Percentiles rank a stretch among this genome's conserved stretches.
Conservation (phyloP, 2,329 filamentous ascomycete genomes). For the Furcasterigmium furcatum region DNA sequence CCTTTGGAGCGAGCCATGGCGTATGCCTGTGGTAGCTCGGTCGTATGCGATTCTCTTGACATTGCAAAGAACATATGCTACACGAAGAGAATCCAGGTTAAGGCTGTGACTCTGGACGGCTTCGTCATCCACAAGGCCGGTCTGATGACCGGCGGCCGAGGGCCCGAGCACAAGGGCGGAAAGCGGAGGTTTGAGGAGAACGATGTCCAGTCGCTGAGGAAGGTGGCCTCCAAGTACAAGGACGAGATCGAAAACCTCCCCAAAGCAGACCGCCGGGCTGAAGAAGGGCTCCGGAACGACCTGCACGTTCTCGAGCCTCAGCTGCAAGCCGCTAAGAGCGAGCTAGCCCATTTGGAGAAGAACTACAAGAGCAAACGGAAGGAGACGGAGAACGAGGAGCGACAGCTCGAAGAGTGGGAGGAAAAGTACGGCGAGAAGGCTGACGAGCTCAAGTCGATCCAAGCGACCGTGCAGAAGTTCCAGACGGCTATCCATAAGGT, state of each 20-base stretch:
- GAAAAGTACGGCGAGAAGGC: conserved; percentile 76
- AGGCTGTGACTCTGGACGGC: conserved; percentile 93
- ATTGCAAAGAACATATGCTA: conserved; percentile 91
- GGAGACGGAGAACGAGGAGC: conserved; percentile 70
- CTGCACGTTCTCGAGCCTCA: conserved; percentile 77
- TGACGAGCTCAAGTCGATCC: conserved; percentile 60
- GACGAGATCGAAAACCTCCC: conserved; percentile 79
- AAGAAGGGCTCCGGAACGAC: conserved; percentile 79
- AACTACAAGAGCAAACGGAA: conserved; percentile 83
- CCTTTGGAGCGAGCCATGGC: conserved; percentile 88
- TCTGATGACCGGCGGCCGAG: conserved; percentile 92
- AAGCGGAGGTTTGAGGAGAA: conserved; percentile 86
- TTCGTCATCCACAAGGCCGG: conserved; percentile 95
- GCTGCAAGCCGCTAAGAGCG: conserved; percentile 67
- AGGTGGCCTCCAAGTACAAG: conserved; percentile 70
- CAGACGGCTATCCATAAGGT: conserved; percentile 68
- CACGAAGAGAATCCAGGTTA: conserved; percentile 78
- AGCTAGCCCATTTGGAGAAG: conserved; percentile 73
- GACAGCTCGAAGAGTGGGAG: conserved; percentile 70
- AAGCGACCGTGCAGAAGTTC: conserved; percentile 47
- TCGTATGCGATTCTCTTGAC: conserved; percentile 85
- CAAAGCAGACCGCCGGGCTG: conserved; percentile 73
- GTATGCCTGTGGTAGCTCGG: conserved; percentile 90
- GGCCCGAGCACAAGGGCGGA: conserved; percentile 68
- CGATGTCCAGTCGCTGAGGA: conserved; percentile 81